Evolutionary conservation across 352 stramenopile species (phyloP).

Genomic region (Stramenopiles sp.): DNA sequence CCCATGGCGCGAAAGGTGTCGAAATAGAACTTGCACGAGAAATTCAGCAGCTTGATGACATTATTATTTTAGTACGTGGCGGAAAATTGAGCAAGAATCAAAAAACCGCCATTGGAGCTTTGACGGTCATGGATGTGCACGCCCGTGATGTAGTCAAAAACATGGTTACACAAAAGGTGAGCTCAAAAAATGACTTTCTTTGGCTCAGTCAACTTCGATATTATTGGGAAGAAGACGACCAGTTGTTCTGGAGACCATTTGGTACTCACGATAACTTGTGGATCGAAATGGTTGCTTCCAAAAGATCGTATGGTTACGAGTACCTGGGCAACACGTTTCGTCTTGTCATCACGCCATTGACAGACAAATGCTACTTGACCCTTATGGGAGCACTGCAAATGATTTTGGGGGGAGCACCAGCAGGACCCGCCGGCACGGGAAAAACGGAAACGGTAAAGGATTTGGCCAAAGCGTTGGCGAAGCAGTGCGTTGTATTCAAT

Average conservation of each 20-base stretch:
- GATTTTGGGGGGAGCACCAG: constrained; percentile 69
- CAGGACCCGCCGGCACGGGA: constrained; percentile 66
- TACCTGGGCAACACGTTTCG: constrained; percentile 80
- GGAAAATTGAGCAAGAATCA: constrained; percentile 62
- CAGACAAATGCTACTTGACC: constrained; percentile 84
- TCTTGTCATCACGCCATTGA: constrained; percentile 78
- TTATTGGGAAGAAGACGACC: constrained; percentile 70
- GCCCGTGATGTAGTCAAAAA: constrained; percentile 69
- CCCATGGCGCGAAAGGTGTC: constrained; percentile 52
- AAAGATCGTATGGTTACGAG: constrained; percentile 73
- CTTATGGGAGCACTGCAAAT: constrained; percentile 82
- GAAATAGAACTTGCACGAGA: constrained; percentile 68
- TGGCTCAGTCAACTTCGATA: constrained; percentile 81
- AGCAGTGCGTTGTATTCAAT: constrained; percentile 86
- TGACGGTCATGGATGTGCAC: constrained; percentile 84
- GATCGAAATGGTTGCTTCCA: constrained; percentile 68
- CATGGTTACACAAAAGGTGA: constrained; percentile 54
- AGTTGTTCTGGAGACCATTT: constrained; percentile 37
- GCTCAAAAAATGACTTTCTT: constrained; percentile 70
- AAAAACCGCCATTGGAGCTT: constrained; percentile 64
- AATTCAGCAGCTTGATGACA: constrained; percentile 68
- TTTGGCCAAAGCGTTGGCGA: constrained; percentile 70
- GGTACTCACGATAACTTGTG: constrained; percentile 35
- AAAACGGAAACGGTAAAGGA: constrained; percentile 85
- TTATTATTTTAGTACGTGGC: constrained; percentile 76